Conservation (phyloP, 208 protist species). For the Acanthamoeba rhysodes region DNA sequence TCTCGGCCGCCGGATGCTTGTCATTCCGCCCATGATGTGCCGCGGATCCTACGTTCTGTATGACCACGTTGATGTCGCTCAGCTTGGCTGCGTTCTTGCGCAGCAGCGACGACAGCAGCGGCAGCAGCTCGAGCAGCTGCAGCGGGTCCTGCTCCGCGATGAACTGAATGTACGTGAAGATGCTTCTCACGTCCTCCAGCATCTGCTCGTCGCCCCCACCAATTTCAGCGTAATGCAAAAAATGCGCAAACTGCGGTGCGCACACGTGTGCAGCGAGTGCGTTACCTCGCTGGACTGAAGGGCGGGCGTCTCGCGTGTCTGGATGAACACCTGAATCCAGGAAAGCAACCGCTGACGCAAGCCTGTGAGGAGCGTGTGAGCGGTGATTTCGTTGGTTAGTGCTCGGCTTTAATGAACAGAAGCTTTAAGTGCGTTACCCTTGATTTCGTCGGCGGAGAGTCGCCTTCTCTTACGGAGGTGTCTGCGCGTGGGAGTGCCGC, state of each 20-base stretch:
- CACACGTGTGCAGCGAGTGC: not conserved
- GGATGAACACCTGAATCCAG: conserved; percentile 68
- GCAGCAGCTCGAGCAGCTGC: conserved; percentile 68
- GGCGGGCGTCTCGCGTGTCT: not conserved
- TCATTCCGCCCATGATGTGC: not conserved
- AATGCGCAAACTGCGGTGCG: not conserved
- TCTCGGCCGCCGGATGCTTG: not conserved
- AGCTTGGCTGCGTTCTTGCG: conserved; percentile 16
- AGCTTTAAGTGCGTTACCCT: not conserved
- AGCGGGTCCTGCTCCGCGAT: conserved; percentile 29
- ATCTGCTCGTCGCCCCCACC: not conserved
- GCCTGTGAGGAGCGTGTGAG: not conserved
- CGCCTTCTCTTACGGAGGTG: not conserved
- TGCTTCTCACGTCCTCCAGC: conserved; percentile 29
- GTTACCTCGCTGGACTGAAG: conserved; percentile 28
- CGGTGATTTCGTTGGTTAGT: no score
- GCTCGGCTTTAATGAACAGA: no score
- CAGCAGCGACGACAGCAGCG: conserved; percentile 18
- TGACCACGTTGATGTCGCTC: conserved; percentile 28
- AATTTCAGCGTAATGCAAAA: no score
- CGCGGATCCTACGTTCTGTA: not conserved
- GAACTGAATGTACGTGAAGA: conserved; percentile 61
- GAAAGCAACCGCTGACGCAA: conserved; percentile 42
- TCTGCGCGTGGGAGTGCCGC: not conserved
- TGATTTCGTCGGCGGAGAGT: conserved; percentile 8